These are phyloP conservation scores for Trichoderma pleuroti DNA, from an alignment of 2,329 filamentous ascomycete genomes.

Conservation along the genomic window DNA sequence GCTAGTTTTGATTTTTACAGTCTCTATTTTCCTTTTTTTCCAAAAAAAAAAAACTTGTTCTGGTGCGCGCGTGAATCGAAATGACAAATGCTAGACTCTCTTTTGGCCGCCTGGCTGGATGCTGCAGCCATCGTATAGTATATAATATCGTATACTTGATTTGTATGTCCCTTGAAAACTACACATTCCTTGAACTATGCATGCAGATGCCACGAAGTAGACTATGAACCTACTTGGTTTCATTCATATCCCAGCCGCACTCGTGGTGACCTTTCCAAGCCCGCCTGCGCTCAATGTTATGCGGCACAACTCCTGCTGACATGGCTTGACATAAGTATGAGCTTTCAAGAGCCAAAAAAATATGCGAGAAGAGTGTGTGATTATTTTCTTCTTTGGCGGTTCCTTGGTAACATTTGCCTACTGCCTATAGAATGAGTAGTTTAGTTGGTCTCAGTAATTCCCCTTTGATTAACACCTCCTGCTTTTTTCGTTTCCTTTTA, in stretches of 20 bases:
- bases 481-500: background rate
- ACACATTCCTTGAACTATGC: background rate
- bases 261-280: background rate
- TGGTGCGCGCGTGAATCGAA: background rate
- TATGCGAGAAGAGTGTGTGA: background rate
- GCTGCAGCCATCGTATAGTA: background rate
- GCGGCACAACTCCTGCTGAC: background rate
- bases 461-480: background rate
- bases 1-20: conserved; percentile 40
- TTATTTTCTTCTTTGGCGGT: background rate
- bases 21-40: conserved; percentile 23
- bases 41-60: background rate
- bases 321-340: background rate
- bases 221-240: background rate
- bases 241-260: background rate
- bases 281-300: background rate
- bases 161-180: background rate
- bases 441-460: background rate
- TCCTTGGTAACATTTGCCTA: background rate
- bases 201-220: background rate
- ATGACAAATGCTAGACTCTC: background rate
- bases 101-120: background rate
- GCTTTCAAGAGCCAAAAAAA: background rate
- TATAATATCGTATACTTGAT: background rate
- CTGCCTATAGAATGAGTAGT: background rate